Evolutionary conservation across 31 red algal genomes (phyloP).

Genomic region (Bonnemaisonia californica): DNA sequence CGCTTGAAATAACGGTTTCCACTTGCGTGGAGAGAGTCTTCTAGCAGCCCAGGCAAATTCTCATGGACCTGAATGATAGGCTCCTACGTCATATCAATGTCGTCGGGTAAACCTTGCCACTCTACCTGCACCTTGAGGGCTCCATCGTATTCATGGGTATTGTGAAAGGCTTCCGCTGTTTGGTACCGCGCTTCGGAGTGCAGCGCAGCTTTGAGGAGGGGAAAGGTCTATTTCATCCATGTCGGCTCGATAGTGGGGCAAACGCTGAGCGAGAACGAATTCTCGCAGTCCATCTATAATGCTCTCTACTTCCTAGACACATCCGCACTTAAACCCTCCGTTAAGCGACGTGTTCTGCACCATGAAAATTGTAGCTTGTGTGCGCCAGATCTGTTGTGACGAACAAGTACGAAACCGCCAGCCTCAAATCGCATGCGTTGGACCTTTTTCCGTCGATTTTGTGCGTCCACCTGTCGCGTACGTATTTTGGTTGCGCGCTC

Average conservation of each 20-base stretch:
- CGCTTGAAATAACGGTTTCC: neutral
- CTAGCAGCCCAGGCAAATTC: neutral
- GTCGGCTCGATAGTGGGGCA: neutral
- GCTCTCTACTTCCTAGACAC: conserved; percentile 9
- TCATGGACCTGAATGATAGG: neutral
- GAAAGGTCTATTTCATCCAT: neutral
- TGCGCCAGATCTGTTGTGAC: neutral
- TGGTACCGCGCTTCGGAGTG: conserved; percentile 14
- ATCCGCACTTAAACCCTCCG: neutral
- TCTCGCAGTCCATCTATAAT: neutral
- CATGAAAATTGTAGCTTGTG: conserved; percentile 20
- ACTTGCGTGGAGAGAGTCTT: neutral
- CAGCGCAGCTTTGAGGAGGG: neutral
- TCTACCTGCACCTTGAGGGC: neutral
- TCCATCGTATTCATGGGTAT: neutral
- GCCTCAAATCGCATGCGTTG: neutral
- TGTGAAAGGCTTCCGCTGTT: neutral
- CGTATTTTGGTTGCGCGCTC: too few relatives aligned
- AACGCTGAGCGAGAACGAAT: conserved; percentile 6
- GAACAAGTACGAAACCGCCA: conserved; percentile 2
- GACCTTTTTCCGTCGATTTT: conserved; percentile 4
- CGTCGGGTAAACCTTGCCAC: neutral
- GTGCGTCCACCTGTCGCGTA: neutral
- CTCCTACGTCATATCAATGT: neutral
- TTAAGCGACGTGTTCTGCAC: neutral